Conservation (phyloP, 2,329 filamentous ascomycete species). For the Fusarium duplospermum region DNA sequence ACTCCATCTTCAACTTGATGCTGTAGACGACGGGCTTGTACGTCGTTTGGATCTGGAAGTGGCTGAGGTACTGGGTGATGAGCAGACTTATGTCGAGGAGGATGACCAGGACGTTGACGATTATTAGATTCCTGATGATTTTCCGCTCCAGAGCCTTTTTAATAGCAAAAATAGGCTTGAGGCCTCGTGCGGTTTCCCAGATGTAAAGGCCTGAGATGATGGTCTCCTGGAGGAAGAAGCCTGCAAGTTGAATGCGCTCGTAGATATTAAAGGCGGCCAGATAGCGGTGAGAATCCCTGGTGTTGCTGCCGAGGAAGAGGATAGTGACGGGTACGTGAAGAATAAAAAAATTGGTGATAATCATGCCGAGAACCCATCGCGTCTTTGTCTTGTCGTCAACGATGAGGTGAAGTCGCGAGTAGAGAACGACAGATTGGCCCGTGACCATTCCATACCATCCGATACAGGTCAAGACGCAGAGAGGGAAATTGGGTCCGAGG, state of each 20-base stretch:
- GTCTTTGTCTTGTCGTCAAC: conserved; percentile 31
- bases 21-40: conserved; percentile 38
- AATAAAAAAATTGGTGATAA: conserved; percentile 32
- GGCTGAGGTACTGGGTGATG: conserved; percentile 28
- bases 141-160: conserved; percentile 23
- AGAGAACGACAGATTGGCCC: conserved; percentile 32
- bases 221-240: conserved; percentile 32
- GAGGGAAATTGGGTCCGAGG: conserved; percentile 28
- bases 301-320: conserved; percentile 31
- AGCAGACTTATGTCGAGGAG: conserved; percentile 32
- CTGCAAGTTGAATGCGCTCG: conserved; percentile 30
- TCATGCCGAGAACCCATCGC: conserved; percentile 33
- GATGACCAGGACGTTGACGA: conserved; percentile 36
- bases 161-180: conserved; percentile 32
- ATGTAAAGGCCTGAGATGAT: conserved; percentile 34
- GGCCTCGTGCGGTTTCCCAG: conserved; percentile 29
- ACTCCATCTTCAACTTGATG: conserved; percentile 38
- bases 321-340: conserved; percentile 27
- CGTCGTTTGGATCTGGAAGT: conserved; percentile 35
- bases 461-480: conserved; percentile 32
- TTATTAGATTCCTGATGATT: conserved; percentile 27
- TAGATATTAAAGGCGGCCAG: conserved; percentile 32
- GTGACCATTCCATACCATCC: conserved; percentile 40
- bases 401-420: conserved; percentile 31
- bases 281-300: conserved; percentile 9